Evolutionary conservation across 257 asterid species (phyloP), one percentile per base, ranked within the genome.

Genomic region (Nicotiana tomentosiformis): DNA sequence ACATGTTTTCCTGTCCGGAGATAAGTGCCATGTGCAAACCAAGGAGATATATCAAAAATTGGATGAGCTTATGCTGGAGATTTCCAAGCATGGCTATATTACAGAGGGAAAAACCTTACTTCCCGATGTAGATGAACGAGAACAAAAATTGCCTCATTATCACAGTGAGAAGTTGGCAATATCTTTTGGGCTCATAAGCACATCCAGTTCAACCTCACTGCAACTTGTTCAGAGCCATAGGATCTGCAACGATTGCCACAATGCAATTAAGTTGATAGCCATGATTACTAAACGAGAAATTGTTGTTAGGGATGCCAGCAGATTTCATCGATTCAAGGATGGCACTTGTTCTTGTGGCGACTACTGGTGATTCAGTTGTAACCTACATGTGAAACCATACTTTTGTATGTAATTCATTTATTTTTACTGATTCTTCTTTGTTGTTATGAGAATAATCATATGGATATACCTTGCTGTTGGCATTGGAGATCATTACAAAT

Each of bases 121-220:
- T 84, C 94, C 95, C n/a, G 99, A 95, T 87, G 99, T 95, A 81
- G 97, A 91, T 68, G 91, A 88, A 80, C 55, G 67, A 26, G 97
- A 91, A 84, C 86, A 89, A 77, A 78, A 88, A 15, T 77, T 86
- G 90, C 82, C 23, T 20, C 86, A 78, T 56, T 90, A 88, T 87
- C 98, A 95, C 79, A 89, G 97, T 80, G 99, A 95, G 86, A 95
- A 91, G 88, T 84, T 94, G 90, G 98, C 98, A 55, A 80, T 93
- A 83, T 91, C 97, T n/a, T 94, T 87, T 86, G 99, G 98, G 86
- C 88, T 93, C 55, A 87, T 91, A n/a, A 91, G 88, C 83, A 91
- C 98, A 39, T 86, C 91, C 29, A 84, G 87, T 82, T 90, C 88
- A 14, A 88, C 95, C 67, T 90, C 97, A 58, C 82, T 95, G 89